These are phyloP conservation scores for Rutidosis leptorrhynchoides DNA, from an alignment of 129 eudicot genomes.

Conservation along the genomic window DNA sequence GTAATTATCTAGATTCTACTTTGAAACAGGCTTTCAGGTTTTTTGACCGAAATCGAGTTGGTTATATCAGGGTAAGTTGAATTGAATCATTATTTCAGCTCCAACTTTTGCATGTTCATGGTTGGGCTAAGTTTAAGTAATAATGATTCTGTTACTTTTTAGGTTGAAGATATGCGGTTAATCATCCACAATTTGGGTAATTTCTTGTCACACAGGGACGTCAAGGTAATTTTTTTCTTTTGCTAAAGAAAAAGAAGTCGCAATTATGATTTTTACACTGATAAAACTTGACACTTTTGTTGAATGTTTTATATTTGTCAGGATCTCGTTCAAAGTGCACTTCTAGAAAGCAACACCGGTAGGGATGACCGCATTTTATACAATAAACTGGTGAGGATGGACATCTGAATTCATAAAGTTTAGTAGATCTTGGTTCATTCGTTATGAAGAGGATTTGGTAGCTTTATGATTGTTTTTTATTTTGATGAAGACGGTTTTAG, in stretches of 20 bases:
- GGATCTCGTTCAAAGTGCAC: conserved; percentile 96
- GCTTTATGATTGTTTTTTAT: conserved; percentile 1
- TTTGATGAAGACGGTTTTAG: background rate
- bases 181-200: conserved; percentile 85
- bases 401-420: conserved; percentile 18
- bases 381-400: conserved; percentile 67
- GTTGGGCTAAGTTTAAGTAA: background rate
- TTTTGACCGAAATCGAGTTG: conserved; percentile 90
- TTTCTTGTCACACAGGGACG: conserved; percentile 75
- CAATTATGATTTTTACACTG: background rate
- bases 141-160: conserved; percentile 15
- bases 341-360: conserved; percentile 84
- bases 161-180: conserved; percentile 96
- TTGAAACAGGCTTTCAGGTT: conserved; percentile 85
- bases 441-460: conserved; percentile 15
- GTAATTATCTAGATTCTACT: background rate
- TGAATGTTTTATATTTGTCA: conserved; percentile 23
- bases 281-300: background rate
- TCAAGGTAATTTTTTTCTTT: conserved; percentile 49
- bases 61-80: conserved; percentile 71
- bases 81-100: background rate
- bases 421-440: background rate
- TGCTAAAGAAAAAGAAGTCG: background rate
- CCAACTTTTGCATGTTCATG: background rate
- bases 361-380: conserved; percentile 88